Base-by-base conservation (phyloP, 1,139 yeast species). In the Candida sp. region DNA sequence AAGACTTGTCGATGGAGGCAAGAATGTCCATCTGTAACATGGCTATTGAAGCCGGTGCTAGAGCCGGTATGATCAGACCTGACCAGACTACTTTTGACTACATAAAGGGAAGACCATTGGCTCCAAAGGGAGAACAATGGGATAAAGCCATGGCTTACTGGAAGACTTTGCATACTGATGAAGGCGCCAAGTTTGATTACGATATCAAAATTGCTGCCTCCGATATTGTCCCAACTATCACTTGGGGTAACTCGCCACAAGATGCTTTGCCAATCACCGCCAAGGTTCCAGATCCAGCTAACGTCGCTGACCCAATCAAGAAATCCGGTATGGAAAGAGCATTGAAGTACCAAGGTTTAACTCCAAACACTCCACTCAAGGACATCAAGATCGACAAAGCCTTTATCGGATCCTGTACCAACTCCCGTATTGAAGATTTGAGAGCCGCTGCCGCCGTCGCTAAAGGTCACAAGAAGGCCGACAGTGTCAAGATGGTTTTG, bases 201-300 rank as follows among this genome's bases (percentile, higher is more conserved):
- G 97, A 90, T 62, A 88, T 94, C 60, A 79, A 81, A 49, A 90
- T 94, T 65, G 79, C 88, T 59, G 97, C 96, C 46, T 75, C 81
- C 38, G 98, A 93, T 63, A 88, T 94, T 55, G 85, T 88, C 47
- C 99, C 99, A 58, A 94, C 99, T 32, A 92, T 94, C 55, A 94
- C 99, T 22, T 94, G 99, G 99, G 99, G 99, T 78, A 94, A 96
- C 59, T 93, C 98, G 63, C 99, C 99, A 38, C 98, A 94, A 75
- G 99, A 94, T 68, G 98, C 98, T 44, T 79, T 94, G 59, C 98
- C 99, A 58, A 93, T 94, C 65, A 87, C 94, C 28, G 96, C 90
- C 28, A 65, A 72, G 26, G 97, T 93, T 38, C 99, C 99, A 46
- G 96, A 94, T 68, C 99, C 99, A 54, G 70, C 85, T 11, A 78